Base-by-base conservation (phyloP, 805 yeast genomes). In the Candida koratica region DNA sequence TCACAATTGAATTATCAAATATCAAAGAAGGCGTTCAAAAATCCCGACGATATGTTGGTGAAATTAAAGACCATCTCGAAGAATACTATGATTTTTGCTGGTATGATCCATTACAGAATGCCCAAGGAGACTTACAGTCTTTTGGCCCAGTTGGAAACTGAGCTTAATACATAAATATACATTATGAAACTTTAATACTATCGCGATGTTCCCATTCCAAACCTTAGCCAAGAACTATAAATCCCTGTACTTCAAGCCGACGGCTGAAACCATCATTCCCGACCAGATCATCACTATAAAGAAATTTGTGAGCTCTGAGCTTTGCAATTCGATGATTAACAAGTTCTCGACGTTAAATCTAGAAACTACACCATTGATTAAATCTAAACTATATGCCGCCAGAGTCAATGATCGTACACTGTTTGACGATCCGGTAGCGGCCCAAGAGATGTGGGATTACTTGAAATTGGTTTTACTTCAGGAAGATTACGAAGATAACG, bases 61-160 rank as follows among this genome's bases (percentile, higher is more conserved):
- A 73, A 76, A 27, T 62, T 86, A 51, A 72, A 71, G 43, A 45
- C 48, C 17, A 69, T 82, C 44, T 87, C 95, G 2, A 82, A 79
- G 56, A 87, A 87, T 58, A 84, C 95, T 58, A 87, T 89, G 88
- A 77, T 89, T 3, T 90, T 83, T 57, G 95, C 97, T 5, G 97
- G 97, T 42, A 83, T 90, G 80, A 81, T 89, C 24, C 95, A 86
- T 61, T 88, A 84, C 60, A 81, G 83, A 55, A 86, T 89, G 94
- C 95, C 96, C 6, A 61, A 82, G 39, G 95, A 86, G 49, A 80
- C 86, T 0, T 86, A 84, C 55, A 77, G 84, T 47, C 71, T 78
- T 27, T 64, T 84, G 51, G 77, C 83, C 20, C 75, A 72, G 43
- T 60, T 84, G 39, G 95, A 84, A 53, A 54, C 69, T 12, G 64